Percentiles rank a stretch among this genome's conserved stretches.
Evolutionary conservation across 257 asterid genomes (phyloP).

Genomic region (Solanum appendiculatum): DNA sequence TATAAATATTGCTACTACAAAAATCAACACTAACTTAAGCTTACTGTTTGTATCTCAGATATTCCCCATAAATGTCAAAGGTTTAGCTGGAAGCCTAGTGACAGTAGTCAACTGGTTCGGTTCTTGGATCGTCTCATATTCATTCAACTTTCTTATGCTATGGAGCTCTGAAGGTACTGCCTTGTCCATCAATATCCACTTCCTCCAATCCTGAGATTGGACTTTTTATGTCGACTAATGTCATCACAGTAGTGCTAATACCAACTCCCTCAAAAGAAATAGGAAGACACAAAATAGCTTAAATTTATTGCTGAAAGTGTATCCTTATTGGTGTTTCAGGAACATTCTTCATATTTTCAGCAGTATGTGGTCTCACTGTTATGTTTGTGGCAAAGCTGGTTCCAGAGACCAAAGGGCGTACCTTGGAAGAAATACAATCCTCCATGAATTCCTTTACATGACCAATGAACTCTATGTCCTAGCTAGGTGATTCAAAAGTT

Average conservation of each 20-base stretch:
- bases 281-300: too few species aligned
- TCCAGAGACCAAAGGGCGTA: constrained; percentile 80
- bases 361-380: constrained; percentile 44
- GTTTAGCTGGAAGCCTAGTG: constrained; percentile 78
- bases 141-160: constrained; percentile 56
- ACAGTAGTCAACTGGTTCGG: constrained; percentile 80
- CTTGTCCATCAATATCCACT: not conserved
- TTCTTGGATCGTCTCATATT: constrained; percentile 71
- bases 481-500: not conserved
- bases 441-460: constrained; percentile 36
- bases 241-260: not conserved
- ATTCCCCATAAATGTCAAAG: constrained; percentile 85
- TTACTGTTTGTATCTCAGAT: constrained; percentile 29
- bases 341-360: constrained; percentile 59
- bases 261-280: not conserved
- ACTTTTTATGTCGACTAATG: too few species aligned
- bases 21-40: not conserved
- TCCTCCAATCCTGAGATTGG: not conserved
- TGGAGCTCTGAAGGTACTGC: constrained; percentile 74
- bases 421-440: constrained; percentile 72
- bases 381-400: constrained; percentile 52
- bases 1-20: not conserved
- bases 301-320: not conserved
- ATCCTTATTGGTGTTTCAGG: constrained; percentile 29
- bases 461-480: not conserved